phyloP scores from a whole-genome alignment of 1,139 yeast species.

The Saccharomyces pastorianus region DNA sequence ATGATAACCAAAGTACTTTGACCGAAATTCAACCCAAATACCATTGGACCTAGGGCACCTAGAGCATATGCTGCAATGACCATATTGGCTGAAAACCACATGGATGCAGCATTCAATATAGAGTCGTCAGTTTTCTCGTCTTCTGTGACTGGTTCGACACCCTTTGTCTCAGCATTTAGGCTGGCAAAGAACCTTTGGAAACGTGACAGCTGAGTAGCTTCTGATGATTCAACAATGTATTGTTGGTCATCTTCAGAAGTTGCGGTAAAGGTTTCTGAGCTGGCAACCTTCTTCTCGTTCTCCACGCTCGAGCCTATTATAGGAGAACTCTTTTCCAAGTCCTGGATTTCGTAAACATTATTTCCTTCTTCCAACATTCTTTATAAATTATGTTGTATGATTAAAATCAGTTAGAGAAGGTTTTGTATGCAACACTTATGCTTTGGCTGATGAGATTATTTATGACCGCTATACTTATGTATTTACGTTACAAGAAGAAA shows the following conservation, averaged over 20 bases:
- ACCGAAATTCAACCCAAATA: too few relatives aligned
- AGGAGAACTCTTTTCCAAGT: background rate
- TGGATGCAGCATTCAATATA: constrained; percentile 62
- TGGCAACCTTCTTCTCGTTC: background rate
- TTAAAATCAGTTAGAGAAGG: background rate
- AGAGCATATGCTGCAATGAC: constrained; percentile 56
- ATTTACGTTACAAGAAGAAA: background rate
- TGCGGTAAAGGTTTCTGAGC: background rate
- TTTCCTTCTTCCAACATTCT: background rate
- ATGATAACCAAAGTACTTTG: too few relatives aligned
- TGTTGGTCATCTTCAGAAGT: background rate
- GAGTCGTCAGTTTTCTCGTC: constrained; percentile 44
- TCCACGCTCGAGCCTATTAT: background rate
- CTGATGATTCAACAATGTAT: constrained; percentile 10
- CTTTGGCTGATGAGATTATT: background rate
- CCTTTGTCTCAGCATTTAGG: constrained; percentile 40
- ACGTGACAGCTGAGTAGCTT: constrained; percentile 15
- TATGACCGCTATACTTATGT: background rate
- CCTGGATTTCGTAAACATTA: background rate
- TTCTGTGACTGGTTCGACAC: constrained; percentile 41
- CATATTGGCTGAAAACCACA: constrained; percentile 90
- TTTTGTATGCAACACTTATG: background rate
- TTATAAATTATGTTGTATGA: background rate
- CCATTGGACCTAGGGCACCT: too few relatives aligned
- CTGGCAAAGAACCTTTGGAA: constrained; percentile 9